Evolutionary conservation across 2,329 filamentous ascomycete species (phyloP).

Genomic region (Gremmenia infestans): DNA sequence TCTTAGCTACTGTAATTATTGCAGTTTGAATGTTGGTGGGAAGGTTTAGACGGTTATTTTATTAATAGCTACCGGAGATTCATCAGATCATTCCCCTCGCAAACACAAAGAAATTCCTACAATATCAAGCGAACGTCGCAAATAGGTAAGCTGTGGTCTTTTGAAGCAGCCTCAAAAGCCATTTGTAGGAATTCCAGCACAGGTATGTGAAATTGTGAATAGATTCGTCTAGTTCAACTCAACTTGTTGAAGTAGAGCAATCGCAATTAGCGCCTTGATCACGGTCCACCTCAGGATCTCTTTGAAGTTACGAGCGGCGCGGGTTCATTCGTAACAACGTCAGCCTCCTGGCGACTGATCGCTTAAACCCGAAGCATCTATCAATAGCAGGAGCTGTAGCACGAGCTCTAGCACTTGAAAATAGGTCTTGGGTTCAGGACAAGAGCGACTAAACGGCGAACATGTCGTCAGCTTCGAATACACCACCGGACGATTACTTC

Average conservation of each 20-base stretch:
- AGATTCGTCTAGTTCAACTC: neutral
- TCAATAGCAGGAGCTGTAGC: neutral
- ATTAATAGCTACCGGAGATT: no score
- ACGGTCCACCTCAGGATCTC: no score
- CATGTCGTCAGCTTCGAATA: constrained; percentile 32
- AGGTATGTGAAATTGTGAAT: neutral
- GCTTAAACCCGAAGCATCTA: neutral
- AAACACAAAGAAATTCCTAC: no score
- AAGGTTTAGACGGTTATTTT: no score
- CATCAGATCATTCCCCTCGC: no score
- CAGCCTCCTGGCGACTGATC: neutral
- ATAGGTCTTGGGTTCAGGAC: neutral
- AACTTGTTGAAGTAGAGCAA: neutral
- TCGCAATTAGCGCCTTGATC: neutral
- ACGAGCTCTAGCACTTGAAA: neutral
- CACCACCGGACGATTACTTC: constrained; percentile 45
- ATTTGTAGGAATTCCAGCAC: no score
- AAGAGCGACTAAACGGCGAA: constrained; percentile 1
- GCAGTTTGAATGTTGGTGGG: no score
- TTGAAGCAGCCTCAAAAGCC: no score
- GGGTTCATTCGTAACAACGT: neutral
- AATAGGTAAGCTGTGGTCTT: no score
- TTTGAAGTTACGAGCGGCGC: neutral
- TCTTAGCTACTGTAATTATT: no score
- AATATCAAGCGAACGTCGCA: no score